phyloP scores from a whole-genome alignment of 2,329 filamentous ascomycete genomes.

The Verticillium albo-atrum region DNA sequence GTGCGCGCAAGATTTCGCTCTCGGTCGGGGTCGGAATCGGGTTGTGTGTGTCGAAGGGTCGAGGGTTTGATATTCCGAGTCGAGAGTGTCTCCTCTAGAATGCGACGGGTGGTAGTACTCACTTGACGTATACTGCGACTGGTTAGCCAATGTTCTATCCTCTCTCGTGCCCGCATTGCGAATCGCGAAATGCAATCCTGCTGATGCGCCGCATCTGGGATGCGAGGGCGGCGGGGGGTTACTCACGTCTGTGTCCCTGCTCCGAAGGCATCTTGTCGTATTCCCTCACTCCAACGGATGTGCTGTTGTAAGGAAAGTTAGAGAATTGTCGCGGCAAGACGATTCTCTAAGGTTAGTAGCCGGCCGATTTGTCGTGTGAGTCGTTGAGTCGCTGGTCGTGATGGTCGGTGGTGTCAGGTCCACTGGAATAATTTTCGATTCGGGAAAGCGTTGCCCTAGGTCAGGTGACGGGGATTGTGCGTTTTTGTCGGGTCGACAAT shows the following conservation, averaged over 20 bases:
- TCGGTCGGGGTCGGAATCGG: not conserved
- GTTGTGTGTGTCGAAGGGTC: not conserved
- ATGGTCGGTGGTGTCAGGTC: constrained; percentile 9
- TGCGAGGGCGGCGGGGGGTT: constrained; percentile 11
- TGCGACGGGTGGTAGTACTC: constrained; percentile 39
- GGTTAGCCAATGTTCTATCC: constrained; percentile 30
- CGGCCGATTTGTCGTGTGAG: constrained; percentile 28
- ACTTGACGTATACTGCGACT: constrained; percentile 78
- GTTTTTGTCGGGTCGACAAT: not conserved
- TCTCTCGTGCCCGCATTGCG: not conserved
- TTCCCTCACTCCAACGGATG: constrained; percentile 38
- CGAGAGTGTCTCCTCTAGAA: not conserved
- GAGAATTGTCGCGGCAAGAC: constrained; percentile 40
- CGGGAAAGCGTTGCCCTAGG: constrained; percentile 8
- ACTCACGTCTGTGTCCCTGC: constrained; percentile 86
- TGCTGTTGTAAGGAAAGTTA: constrained; percentile 33
- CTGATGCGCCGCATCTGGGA: not conserved
- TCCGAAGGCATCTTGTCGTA: constrained; percentile 80
- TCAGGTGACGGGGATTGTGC: not conserved
- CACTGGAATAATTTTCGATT: constrained; percentile 4
- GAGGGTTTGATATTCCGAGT: not conserved
- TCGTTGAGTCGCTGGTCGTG: not conserved
- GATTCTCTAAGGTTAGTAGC: constrained; percentile 31
- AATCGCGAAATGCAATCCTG: not conserved
- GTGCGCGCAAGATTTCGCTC: not conserved